Evolutionary conservation across 1,139 yeast genomes (phyloP).

Genomic region (Geotrichum aggregatum): DNA sequence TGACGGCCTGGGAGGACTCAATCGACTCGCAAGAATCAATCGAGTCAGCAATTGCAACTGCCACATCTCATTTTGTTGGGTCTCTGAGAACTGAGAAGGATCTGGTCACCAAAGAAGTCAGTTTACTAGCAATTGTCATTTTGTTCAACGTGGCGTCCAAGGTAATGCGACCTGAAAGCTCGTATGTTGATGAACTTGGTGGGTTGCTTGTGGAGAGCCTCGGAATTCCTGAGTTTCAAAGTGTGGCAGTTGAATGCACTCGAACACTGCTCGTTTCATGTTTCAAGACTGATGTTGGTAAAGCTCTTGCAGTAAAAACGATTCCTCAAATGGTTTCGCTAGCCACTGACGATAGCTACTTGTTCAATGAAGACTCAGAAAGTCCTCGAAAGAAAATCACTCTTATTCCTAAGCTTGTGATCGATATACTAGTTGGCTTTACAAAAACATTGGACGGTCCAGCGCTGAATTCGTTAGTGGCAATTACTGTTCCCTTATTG

Average conservation of each 20-base stretch:
- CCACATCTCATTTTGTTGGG: constrained; percentile 26
- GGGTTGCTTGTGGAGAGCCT: constrained; percentile 42
- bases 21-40: constrained; percentile 35
- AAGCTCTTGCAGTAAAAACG: constrained; percentile 37
- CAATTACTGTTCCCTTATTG: constrained; percentile 51
- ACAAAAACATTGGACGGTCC: constrained; percentile 40
- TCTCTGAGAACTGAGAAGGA: constrained; percentile 37
- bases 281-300: constrained; percentile 32
- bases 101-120: constrained; percentile 43
- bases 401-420: constrained; percentile 40
- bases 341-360: constrained; percentile 27
- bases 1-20: constrained; percentile 27
- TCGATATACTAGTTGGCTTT: constrained; percentile 55
- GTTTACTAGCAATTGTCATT: constrained; percentile 57
- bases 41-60: constrained; percentile 37
- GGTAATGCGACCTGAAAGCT: constrained; percentile 37
- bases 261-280: constrained; percentile 51
- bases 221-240: constrained; percentile 38
- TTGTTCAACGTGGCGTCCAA: constrained; percentile 54
- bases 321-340: constrained; percentile 42
- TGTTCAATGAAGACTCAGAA: constrained; percentile 1
- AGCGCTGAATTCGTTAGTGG: constrained; percentile 34
- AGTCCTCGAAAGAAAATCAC: constrained; percentile 16
- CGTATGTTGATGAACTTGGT: constrained; percentile 35
- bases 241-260: constrained; percentile 56